phyloP scores from a whole-genome alignment of 768 basidiomycete species.

The Dictyophora rubrovolvata region DNA sequence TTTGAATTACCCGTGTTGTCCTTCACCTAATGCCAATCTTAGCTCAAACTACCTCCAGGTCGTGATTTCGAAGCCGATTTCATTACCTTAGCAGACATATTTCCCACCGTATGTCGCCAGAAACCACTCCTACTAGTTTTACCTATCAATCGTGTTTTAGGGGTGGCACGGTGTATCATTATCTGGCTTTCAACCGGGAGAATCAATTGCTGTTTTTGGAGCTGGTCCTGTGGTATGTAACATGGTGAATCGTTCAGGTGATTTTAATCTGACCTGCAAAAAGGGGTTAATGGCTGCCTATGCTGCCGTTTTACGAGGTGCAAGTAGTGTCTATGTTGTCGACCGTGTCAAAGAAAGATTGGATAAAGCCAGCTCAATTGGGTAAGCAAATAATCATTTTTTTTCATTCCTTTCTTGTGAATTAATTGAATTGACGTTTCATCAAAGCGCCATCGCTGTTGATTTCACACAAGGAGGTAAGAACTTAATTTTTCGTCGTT shows the following conservation, averaged over 20 bases:
- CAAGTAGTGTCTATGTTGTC: constrained; percentile 40
- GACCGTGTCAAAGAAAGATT: constrained; percentile 46
- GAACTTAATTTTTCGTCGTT: neutral
- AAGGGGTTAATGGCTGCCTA: constrained; percentile 48
- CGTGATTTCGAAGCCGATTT: constrained; percentile 48
- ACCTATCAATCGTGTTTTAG: neutral
- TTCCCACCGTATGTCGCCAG: constrained; percentile 35
- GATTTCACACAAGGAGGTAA: constrained; percentile 25
- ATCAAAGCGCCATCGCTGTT: constrained; percentile 25
- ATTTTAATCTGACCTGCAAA: neutral
- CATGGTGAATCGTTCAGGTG: neutral
- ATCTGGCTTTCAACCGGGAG: constrained; percentile 40
- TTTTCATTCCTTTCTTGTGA: neutral
- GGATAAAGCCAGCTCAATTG: constrained; percentile 41
- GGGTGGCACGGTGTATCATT: constrained; percentile 8
- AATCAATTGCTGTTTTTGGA: constrained; percentile 43
- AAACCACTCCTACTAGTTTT: too few relatives aligned
- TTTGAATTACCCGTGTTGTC: neutral
- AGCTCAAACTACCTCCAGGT: constrained; percentile 38
- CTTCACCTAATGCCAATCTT: neutral
- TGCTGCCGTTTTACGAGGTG: constrained; percentile 41
- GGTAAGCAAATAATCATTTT: constrained; percentile 18
- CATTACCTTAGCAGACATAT: constrained; percentile 43
- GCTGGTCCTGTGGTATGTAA: constrained; percentile 22
- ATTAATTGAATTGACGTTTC: neutral